phyloP scores from a whole-genome alignment of 2,329 filamentous ascomycete genomes.

The Rosellinia necatrix region DNA sequence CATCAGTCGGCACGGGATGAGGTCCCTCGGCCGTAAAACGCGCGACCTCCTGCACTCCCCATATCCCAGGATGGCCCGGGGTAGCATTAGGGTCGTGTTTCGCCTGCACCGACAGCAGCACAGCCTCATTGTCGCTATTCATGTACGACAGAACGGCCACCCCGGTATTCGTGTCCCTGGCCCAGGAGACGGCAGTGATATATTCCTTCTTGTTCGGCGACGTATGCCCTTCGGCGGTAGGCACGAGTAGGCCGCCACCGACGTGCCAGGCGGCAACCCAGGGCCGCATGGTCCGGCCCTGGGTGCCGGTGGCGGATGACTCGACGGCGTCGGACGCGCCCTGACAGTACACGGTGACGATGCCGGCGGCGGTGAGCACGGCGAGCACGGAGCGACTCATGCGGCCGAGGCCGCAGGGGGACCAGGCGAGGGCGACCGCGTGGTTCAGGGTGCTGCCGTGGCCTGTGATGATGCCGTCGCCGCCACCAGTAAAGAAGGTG shows the following conservation, averaged over 20 bases:
- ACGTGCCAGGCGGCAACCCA: conserved; percentile 63
- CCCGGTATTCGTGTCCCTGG: conserved; percentile 47
- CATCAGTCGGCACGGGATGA: conserved; percentile 43
- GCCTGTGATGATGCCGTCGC: conserved; percentile 51
- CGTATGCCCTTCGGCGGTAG: conserved; percentile 43
- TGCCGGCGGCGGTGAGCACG: conserved; percentile 56
- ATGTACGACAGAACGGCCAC: conserved; percentile 55
- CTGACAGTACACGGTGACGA: conserved; percentile 58
- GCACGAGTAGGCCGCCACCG: conserved; percentile 56
- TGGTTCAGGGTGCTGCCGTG: conserved; percentile 59
- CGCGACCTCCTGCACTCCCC: conserved; percentile 56
- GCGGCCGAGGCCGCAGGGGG: conserved; percentile 60
- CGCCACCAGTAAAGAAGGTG: conserved; percentile 49
- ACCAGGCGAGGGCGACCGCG: conserved; percentile 59
- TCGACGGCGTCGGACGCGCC: conserved; percentile 36
- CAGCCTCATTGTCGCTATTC: conserved; percentile 56
- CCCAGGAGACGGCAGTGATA: conserved; percentile 60
- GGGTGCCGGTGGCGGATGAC: conserved; percentile 37
- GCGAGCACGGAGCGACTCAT: conserved; percentile 58
- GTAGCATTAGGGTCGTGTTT: conserved; percentile 35
- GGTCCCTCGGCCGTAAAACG: conserved; percentile 55
- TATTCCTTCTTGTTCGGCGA: conserved; percentile 42
- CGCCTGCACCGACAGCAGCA: conserved; percentile 54
- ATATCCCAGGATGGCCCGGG: conserved; percentile 39
- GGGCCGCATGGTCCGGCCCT: conserved; percentile 48